These are phyloP conservation scores for Polygonum aviculare DNA, from an alignment of 148 eudicot genomes.

Conservation along the genomic window DNA sequence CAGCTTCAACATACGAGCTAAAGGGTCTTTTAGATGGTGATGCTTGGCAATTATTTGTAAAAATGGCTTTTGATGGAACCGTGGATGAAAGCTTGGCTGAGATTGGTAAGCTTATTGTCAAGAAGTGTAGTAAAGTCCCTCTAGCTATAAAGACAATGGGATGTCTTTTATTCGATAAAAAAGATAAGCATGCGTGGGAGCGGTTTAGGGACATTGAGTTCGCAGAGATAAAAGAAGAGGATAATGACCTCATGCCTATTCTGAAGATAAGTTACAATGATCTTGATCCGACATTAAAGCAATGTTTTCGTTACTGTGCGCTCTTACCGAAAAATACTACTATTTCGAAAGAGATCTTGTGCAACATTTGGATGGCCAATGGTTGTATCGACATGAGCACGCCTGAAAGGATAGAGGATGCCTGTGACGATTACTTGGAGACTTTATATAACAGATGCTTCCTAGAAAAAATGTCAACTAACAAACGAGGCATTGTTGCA, in stretches of 20 bases:
- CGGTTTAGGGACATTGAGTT: neutral
- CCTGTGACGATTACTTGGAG: conserved; percentile 4
- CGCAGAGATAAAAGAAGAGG: neutral
- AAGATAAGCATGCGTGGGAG: neutral
- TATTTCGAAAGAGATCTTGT: conserved; percentile 3
- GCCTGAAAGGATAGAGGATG: neutral
- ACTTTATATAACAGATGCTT: conserved; percentile 10
- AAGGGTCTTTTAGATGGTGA: conserved; percentile 18
- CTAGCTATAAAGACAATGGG: conserved; percentile 19
- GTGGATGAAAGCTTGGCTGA: neutral
- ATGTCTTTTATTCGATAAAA: neutral
- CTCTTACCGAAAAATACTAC: conserved; percentile 18
- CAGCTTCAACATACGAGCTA: conserved; percentile 7
- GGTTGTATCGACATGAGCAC: too few species aligned
- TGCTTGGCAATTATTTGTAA: conserved; percentile 22
- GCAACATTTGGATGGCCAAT: neutral
- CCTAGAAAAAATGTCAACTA: neutral
- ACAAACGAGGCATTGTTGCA: conserved; percentile 6
- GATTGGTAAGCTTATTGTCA: conserved; percentile 25
- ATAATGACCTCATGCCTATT: conserved; percentile 9
- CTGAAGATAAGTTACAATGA: conserved; percentile 20
- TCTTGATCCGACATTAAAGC: conserved; percentile 13
- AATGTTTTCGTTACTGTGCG: conserved; percentile 25
- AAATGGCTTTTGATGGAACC: conserved; percentile 16
- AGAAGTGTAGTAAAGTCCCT: conserved; percentile 30